These are phyloP conservation scores for Brassica carinata DNA, from an alignment of 345 rosid genomes.

Conservation along the genomic window DNA sequence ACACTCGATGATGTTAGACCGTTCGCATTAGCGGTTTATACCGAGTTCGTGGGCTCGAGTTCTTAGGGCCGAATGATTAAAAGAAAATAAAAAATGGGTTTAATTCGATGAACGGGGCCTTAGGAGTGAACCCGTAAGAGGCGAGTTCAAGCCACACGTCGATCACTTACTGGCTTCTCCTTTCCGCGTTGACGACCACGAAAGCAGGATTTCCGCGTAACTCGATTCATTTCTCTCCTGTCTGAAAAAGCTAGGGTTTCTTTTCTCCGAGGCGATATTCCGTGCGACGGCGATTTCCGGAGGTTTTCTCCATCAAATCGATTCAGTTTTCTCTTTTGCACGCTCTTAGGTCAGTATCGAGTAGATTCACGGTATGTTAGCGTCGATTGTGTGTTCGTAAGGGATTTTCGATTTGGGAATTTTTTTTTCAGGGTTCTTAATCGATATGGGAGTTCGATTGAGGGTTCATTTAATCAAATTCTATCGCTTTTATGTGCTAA, in stretches of 20 bases:
- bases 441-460: not conserved
- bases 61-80: not conserved
- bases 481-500: not conserved
- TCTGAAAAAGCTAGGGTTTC: not conserved
- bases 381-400: not conserved
- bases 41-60: not conserved
- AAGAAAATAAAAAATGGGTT: no score
- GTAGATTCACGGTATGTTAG: not conserved
- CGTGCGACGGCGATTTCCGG: not conserved
- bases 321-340: not conserved
- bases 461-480: not conserved
- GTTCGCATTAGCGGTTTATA: not conserved
- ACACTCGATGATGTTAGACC: not conserved
- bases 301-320: not conserved
- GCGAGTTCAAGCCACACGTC: not conserved
- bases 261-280: not conserved
- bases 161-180: not conserved
- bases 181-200: not conserved
- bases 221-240: not conserved
- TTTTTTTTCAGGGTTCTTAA: not conserved
- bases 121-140: no score
- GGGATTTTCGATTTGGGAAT: not conserved
- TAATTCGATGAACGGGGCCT: no score
- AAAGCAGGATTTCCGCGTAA: not conserved
- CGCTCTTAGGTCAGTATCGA: not conserved